Percentiles rank a stretch among this genome's conserved stretches.
These are phyloP conservation scores for Escovopsis sp. DNA, from an alignment of 2,329 filamentous ascomycete genomes.

Conservation along the genomic window DNA sequence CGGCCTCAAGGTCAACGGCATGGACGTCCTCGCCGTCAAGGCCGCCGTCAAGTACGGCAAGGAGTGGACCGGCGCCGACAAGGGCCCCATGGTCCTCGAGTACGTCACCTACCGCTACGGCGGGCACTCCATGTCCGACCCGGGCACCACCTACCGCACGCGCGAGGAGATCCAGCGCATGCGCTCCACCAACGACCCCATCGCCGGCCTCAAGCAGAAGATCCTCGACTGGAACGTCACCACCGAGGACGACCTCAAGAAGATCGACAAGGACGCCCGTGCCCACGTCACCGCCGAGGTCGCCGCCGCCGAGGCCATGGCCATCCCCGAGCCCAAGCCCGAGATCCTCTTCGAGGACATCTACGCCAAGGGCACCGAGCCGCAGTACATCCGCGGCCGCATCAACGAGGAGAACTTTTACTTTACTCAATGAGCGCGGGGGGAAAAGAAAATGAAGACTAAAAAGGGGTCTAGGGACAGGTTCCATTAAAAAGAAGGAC, in stretches of 20 bases:
- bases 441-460: no score
- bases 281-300: slow-evolving; percentile 79
- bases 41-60: slow-evolving; percentile 90
- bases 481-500: not conserved
- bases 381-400: slow-evolving; percentile 72
- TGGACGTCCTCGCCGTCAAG: slow-evolving; percentile 98
- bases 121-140: slow-evolving; percentile 99
- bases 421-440: slow-evolving; percentile 43
- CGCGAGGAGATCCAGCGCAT: slow-evolving; percentile 99
- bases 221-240: slow-evolving; percentile 89
- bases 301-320: slow-evolving; percentile 78
- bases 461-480: no score
- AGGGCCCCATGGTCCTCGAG: slow-evolving; percentile 91
- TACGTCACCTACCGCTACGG: slow-evolving; percentile 99
- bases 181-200: slow-evolving; percentile 96
- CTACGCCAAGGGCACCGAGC: slow-evolving; percentile 80
- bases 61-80: slow-evolving; percentile 66
- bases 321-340: slow-evolving; percentile 58
- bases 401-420: slow-evolving; percentile 91
- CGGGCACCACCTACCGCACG: slow-evolving; percentile 96
- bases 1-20: slow-evolving; percentile 97
- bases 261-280: slow-evolving; percentile 86
- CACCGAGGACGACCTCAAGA: slow-evolving; percentile 90
- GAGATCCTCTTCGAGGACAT: slow-evolving; percentile 93
- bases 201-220: slow-evolving; percentile 95